phyloP scores from a whole-genome alignment of 768 basidiomycete species.

The Gymnopilus junonius region DNA sequence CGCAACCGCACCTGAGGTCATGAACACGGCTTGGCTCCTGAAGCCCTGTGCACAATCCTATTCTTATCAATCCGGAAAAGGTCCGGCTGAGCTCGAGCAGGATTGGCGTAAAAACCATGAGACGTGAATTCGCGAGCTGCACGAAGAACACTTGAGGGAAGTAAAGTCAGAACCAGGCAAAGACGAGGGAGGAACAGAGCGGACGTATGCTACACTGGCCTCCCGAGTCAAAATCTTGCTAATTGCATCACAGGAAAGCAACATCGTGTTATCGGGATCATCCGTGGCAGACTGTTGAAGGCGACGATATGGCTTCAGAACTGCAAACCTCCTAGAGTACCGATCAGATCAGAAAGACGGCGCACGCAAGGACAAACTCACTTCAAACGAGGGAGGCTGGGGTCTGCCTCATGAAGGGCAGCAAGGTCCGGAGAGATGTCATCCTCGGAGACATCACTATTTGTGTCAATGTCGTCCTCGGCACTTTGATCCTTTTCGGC shows the following conservation, averaged over 20 bases:
- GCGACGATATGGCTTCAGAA: neutral
- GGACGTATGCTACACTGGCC: neutral
- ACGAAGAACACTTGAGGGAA: neutral
- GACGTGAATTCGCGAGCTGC: neutral
- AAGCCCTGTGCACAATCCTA: neutral
- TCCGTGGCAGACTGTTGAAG: neutral
- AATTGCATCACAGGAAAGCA: neutral
- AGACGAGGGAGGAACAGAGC: no score
- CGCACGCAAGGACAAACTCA: neutral
- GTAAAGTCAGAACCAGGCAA: neutral
- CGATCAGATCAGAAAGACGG: neutral
- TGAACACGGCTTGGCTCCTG: neutral
- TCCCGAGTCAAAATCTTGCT: neutral
- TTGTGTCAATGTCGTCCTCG: no score
- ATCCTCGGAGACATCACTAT: neutral
- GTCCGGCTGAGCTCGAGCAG: neutral
- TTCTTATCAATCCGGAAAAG: neutral
- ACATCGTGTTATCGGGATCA: neutral
- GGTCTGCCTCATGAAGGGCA: neutral
- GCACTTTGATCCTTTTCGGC: no score
- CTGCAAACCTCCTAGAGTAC: neutral
- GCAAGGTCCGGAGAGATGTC: neutral
- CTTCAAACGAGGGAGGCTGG: neutral
- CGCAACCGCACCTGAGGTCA: neutral
- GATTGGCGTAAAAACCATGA: neutral